Conservation (phyloP, 2,329 filamentous ascomycete species). For the Exophiala spinifera region DNA sequence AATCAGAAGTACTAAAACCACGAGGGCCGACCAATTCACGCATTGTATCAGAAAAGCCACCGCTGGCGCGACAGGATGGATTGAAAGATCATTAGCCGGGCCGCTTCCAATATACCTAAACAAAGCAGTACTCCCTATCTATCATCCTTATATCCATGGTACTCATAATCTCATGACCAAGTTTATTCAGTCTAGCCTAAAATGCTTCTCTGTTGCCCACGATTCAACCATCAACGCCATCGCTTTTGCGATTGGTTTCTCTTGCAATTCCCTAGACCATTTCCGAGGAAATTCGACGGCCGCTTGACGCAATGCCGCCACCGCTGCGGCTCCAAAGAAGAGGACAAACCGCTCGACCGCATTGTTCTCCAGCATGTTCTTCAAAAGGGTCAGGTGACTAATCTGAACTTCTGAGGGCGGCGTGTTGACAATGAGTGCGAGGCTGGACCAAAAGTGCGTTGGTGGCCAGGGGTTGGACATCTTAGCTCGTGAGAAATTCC, state of each 20-base stretch:
- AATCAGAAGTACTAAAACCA: too few species aligned
- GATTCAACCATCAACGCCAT: slow-evolving; percentile 35
- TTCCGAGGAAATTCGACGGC: slow-evolving; percentile 67
- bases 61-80: too few species aligned
- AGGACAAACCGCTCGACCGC: slow-evolving; percentile 72
- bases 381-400: slow-evolving; percentile 69
- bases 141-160: background rate
- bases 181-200: slow-evolving; percentile 14
- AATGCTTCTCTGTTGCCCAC: slow-evolving; percentile 31
- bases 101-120: too few species aligned
- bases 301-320: slow-evolving; percentile 67
- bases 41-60: too few species aligned
- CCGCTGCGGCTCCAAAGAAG: slow-evolving; percentile 74
- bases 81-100: too few species aligned
- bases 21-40: too few species aligned
- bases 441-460: slow-evolving; percentile 74
- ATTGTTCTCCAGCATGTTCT: slow-evolving; percentile 64
- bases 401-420: slow-evolving; percentile 65
- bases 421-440: slow-evolving; percentile 74
- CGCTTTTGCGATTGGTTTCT: slow-evolving; percentile 18
- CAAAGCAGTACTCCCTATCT: background rate
- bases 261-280: slow-evolving; percentile 34
- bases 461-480: slow-evolving; percentile 74
- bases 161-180: background rate
- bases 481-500: slow-evolving; percentile 69